Evolutionary conservation across 2,329 filamentous ascomycete species (phyloP), one percentile per base, ranked within the genome.

Genomic region (Penicillium sp.): DNA sequence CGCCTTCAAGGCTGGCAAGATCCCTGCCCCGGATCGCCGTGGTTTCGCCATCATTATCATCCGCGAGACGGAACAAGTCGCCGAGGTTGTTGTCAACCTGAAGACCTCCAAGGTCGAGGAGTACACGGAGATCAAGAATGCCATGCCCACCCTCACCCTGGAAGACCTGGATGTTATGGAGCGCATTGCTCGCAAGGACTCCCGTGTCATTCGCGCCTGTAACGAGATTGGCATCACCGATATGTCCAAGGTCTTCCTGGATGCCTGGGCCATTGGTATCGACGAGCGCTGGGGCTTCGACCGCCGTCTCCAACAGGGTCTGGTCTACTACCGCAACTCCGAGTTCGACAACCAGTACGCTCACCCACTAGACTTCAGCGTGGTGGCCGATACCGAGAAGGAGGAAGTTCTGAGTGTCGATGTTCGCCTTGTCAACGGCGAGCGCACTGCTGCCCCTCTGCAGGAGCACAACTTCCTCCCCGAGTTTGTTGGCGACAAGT

Each of bases 31-130:
- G 4, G 65, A 65, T 18, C 66, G 69, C 34, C 64, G 64, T 4
- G 67, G 75, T 10, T 80, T 80, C 32, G 75, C 76, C 55, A 80
- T 81, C 45, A 69, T 81, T 48, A 68, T 81, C 18, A 73, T 79
- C 54, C 64, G 65, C 30, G 60, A 60, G 34, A 63, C 62, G 1
- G 46, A 54, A 7, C 52, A 62, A 15, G 54, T 65, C 27, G 61
- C 64, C n/a, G 66, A 68, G 54, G 62, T 63, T 7, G 46, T 69
- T 9, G 65, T 63, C 17, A 69, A 68, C 41, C 48, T 68, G 33
- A 58, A 41, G 46, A 65, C 56, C 10, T 23, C 36, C 46, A 59
- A 58, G 44, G 64, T 68, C 18, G 66, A 68, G 46, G 49, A 56
- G 20, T 67, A 59, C 55, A 56, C 75, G 67, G 54, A 66, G 52